phyloP scores from a whole-genome alignment of 805 yeast genomes.

The Candida pseudoglaebosa region DNA sequence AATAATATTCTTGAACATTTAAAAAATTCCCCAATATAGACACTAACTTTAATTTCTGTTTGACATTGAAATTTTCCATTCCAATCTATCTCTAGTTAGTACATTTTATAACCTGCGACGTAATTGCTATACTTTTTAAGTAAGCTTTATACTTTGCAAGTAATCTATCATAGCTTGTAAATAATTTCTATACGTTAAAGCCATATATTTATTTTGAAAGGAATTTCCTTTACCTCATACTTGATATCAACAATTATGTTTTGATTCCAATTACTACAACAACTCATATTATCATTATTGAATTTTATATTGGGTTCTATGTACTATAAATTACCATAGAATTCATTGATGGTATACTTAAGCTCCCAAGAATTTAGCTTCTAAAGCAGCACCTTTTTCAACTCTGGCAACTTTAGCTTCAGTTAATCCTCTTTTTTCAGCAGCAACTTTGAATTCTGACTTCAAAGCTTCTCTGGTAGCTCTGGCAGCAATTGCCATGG shows the following conservation, averaged over 20 bases:
- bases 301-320: constrained; percentile 3
- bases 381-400: constrained; percentile 59
- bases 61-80: no score
- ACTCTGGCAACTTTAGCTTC: constrained; percentile 73
- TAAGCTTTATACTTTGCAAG: no score
- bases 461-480: constrained; percentile 85
- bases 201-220: background rate
- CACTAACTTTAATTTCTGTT: no score
- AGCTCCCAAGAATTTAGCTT: constrained; percentile 35
- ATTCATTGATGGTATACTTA: constrained; percentile 9
- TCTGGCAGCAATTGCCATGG: constrained; percentile 86
- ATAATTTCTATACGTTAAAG: background rate
- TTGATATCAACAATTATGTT: background rate
- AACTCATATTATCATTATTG: no score
- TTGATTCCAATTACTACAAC: no score
- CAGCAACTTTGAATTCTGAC: constrained; percentile 73
- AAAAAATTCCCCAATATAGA: no score
- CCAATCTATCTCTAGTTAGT: no score
- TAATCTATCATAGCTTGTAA: no score
- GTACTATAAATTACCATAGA: background rate
- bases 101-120: no score
- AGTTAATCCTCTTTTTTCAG: constrained; percentile 65
- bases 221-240: background rate
- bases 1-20: no score
- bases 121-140: no score